Base-by-base conservation (phyloP, 148 eudicot genomes). In the Rhododendron ferrugineum region DNA sequence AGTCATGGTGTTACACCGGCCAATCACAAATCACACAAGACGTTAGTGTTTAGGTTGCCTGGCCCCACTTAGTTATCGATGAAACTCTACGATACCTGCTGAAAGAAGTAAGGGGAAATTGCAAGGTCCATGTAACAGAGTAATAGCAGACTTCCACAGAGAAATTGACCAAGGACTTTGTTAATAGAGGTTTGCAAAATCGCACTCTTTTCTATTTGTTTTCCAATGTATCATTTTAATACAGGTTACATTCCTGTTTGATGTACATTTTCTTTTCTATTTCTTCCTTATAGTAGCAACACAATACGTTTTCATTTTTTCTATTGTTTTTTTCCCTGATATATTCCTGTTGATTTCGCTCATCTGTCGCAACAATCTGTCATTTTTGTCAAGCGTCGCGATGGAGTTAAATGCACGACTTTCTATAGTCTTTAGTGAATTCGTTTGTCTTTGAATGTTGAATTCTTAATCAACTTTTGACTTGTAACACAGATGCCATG, bases 401-500 rank as follows among this genome's bases (percentile, higher is more conserved):
- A 10, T 40, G 52, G 56, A 44, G 13, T n/a, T 82, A 42, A 46
- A 28, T 28, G 73, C n/a, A 28, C 15, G 10, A 83, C 18, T 83
- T 83, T 10, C 11, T 46, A 30, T 44, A 18, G 78, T 70, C 18
- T 74, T 30, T 2, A 18, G 26, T 37, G 78, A 18, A 16, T 74
- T 74, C 0, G 9, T 74, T 37, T 34, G 54, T 68, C 78, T 46
- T 81, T n/a, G 44, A 77, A 49, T 82, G 26, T n/a, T 81, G 42
- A 78, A 46, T 42, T 37, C 46, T 83, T 28, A 81, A 60, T 60
- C 34, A 62, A 37, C 42, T 54, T 30, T 26, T 78, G 20, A 10
- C 87, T 22, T 56, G 46, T 85, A 79, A 85, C 77, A 30, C 91
- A 94, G 99, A 86, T 96, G 99, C 86, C 87, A 91, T 83, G 89